Conservation (phyloP, 2,329 filamentous ascomycete species). For the Colletotrichum sp. region DNA sequence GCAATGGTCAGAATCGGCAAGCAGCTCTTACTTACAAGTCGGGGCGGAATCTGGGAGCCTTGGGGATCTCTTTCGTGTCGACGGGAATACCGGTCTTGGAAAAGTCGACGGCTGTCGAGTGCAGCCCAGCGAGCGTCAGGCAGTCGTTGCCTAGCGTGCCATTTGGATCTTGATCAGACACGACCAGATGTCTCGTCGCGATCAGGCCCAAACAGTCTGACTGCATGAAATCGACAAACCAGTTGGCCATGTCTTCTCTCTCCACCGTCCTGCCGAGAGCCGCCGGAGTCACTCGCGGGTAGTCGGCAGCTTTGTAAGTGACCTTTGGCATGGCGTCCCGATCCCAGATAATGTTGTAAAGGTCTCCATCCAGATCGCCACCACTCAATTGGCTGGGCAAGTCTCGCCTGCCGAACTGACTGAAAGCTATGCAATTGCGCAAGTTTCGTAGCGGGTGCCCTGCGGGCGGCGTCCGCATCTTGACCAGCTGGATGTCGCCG, state of each 20-base stretch:
- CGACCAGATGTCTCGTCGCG: slow-evolving; percentile 65
- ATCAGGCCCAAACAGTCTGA: slow-evolving; percentile 71
- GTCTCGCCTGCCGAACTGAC: slow-evolving; percentile 71
- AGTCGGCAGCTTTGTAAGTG: slow-evolving; percentile 69
- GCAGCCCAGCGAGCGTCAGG: slow-evolving; percentile 61
- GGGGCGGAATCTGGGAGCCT: slow-evolving; percentile 44
- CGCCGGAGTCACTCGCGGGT: slow-evolving; percentile 61
- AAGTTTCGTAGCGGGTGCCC: slow-evolving; percentile 66
- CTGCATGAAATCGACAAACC: slow-evolving; percentile 81
- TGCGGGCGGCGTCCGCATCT: slow-evolving; percentile 63
- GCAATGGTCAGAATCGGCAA: background rate
- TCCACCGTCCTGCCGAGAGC: slow-evolving; percentile 67
- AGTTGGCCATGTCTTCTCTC: slow-evolving; percentile 73
- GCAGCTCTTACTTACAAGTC: slow-evolving; percentile 55
- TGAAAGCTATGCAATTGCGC: slow-evolving; percentile 81
- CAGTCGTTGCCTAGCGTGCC: slow-evolving; percentile 63
- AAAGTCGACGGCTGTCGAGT: slow-evolving; percentile 77
- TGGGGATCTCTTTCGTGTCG: slow-evolving; percentile 47
- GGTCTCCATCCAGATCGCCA: slow-evolving; percentile 84
- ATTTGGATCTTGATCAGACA: slow-evolving; percentile 60
- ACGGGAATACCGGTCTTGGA: slow-evolving; percentile 75
- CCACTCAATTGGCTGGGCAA: slow-evolving; percentile 80
- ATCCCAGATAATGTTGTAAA: slow-evolving; percentile 83
- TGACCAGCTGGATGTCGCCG: slow-evolving; percentile 75
- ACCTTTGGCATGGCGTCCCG: slow-evolving; percentile 44